A percentile compares a stretch with the other conserved stretches of the same genome.
phyloP scores from a whole-genome alignment of 108 stramenopile genomes.

The Pseudonitzschia delicatissima region DNA sequence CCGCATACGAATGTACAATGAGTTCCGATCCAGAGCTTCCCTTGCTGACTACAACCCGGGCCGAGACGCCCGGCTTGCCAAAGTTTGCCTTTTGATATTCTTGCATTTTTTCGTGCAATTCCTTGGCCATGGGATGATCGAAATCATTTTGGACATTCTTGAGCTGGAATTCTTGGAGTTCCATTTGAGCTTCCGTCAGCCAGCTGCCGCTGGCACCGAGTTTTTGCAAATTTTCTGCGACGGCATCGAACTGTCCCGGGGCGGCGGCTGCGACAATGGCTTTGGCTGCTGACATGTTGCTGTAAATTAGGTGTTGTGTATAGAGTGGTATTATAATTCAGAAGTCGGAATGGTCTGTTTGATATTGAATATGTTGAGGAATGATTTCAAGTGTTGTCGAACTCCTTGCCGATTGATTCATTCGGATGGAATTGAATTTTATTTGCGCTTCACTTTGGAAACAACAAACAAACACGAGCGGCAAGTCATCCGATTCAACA shows the following conservation, averaged over 20 bases:
- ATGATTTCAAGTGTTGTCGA: no score
- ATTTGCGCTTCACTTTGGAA: no score
- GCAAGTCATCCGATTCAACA: no score
- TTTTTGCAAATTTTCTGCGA: constrained; percentile 16
- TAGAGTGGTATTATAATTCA: no score
- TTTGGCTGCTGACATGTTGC: constrained; percentile 19
- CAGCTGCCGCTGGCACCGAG: not conserved
- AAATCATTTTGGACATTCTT: constrained; percentile 2
- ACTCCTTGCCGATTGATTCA: no score
- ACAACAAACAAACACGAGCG: no score
- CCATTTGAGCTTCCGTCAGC: constrained; percentile 8
- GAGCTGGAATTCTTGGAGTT: constrained; percentile 12
- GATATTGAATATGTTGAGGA: no score
- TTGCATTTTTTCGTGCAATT: constrained; percentile 22
- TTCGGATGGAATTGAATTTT: no score
- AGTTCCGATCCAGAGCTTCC: not conserved
- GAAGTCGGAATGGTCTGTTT: no score
- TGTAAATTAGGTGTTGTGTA: no score
- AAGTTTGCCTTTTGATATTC: constrained; percentile 28
- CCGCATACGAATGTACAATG: constrained; percentile 36
- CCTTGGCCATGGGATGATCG: constrained; percentile 19
- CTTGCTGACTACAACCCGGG: not conserved
- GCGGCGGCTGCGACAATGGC: constrained; percentile 24
- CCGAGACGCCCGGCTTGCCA: constrained; percentile 13
- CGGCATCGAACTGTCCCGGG: constrained; percentile 39